Base-by-base conservation (phyloP, 1,284 basidiomycete species). In the Pseudozyma hubeiensis region DNA sequence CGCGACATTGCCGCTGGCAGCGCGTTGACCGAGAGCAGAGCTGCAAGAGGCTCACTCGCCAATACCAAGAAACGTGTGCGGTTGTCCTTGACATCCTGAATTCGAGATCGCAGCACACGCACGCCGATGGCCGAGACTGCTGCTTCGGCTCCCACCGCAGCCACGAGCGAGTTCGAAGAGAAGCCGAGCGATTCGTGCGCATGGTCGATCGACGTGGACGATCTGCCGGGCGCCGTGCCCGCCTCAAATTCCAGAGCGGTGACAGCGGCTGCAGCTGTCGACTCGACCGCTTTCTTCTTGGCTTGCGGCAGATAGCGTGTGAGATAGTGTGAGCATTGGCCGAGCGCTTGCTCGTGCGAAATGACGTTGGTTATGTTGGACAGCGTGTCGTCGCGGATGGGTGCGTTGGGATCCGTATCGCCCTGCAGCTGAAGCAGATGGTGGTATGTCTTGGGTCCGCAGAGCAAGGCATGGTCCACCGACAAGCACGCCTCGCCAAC, bases 281-380 rank as follows among this genome's bases (percentile, higher is more conserved):
- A 75, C 14, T 70, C 67, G 43, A 71, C 64, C 24, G 62, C 58
- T 58, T 64, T 71, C 58, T 64, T 75, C 51, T 62, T 58, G 7
- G 73, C 73, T 37, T 71, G 63, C 30, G 73, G 68, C 61, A 75
- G 16, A 43, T 64, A 71, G n/a, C 61, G 62, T 11, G 59, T 68
- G 40, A 75, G 64, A 44, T 64, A 75, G 43, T 56, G 64, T 19
- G 64, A 50, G 61, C 73, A 71, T 52, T 75, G 73, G 4, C 73
- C 73, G 19, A 75, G 58, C 16, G 73, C 73, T 49, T 75, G 73
- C 49, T 75, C 73, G 67, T 75, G 73, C 29, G 73, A 75, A 31
- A 71, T 64, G 56, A 75, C 73, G 11, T 75, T 67, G 60, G 67
- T 75, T 45, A 75, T 68, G 58, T 75, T 71, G 24, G 73, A 62